Conservation (phyloP, 768 basidiomycete species). For the Lactarius tabidus region DNA sequence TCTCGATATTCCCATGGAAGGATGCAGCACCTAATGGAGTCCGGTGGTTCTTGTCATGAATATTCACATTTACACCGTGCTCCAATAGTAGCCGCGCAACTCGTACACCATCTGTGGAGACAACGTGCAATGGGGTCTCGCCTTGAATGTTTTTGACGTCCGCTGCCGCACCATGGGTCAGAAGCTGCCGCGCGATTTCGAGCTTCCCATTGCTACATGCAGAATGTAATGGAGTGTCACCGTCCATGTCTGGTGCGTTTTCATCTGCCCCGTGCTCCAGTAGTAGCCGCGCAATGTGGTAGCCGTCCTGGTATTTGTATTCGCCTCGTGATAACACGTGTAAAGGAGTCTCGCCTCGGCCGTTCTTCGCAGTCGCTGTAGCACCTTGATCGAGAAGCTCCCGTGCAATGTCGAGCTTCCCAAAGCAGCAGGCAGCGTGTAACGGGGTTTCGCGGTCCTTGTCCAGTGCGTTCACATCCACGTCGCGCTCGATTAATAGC, state of each 20-base stretch:
- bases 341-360: neutral
- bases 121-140: neutral
- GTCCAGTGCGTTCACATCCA: neutral
- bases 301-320: neutral
- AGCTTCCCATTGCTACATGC: neutral
- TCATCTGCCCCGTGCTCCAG: neutral
- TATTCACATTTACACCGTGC: neutral
- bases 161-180: neutral
- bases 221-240: neutral
- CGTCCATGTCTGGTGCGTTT: neutral
- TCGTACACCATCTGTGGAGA: neutral
- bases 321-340: neutral
- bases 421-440: neutral
- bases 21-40: neutral
- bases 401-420: neutral
- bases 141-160: neutral
- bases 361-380: neutral
- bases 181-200: neutral
- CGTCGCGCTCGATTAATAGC: neutral
- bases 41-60: neutral
- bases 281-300: neutral
- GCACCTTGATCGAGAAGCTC: neutral
- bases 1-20: neutral
- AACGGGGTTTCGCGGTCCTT: neutral
- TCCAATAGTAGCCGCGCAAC: neutral